Percentiles rank a stretch among this genome's conserved stretches.
Conservation (phyloP, 164 flowering plant genomes). For the Aristolochia fimbriata region DNA sequence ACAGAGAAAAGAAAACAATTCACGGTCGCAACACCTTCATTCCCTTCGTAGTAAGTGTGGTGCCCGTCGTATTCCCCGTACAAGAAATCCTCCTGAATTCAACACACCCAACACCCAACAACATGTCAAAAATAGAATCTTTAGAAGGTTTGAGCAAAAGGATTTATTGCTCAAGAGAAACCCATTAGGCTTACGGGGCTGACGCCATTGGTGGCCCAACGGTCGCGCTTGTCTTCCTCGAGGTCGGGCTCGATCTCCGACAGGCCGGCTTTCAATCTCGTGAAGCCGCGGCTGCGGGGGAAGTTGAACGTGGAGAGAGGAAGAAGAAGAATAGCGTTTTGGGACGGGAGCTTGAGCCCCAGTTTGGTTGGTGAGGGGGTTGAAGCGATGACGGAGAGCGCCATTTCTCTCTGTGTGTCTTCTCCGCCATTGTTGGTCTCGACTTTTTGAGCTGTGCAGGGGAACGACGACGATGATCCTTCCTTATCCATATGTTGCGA, state of each 20-base stretch:
- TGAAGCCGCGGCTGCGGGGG: neutral
- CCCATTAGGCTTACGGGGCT: slow-evolving; percentile 23
- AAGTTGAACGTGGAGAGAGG: neutral
- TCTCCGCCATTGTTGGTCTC: too few species aligned
- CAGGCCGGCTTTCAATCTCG: slow-evolving; percentile 52
- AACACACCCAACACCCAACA: neutral
- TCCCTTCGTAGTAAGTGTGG: slow-evolving; percentile 67
- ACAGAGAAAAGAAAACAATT: too few species aligned
- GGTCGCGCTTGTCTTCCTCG: slow-evolving; percentile 60
- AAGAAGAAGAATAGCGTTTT: too few species aligned
- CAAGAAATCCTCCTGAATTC: slow-evolving; percentile 69
- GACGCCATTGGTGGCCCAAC: slow-evolving; percentile 54
- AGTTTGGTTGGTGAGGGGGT: too few species aligned
- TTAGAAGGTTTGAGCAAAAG: neutral
- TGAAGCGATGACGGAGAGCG: too few species aligned
- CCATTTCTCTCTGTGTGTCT: too few species aligned
- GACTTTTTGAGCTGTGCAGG: too few species aligned
- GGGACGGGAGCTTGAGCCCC: too few species aligned
- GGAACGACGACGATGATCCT: too few species aligned
- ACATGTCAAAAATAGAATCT: neutral
- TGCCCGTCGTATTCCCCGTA: slow-evolving; percentile 77
- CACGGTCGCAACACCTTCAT: slow-evolving; percentile 26
- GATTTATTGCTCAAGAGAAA: neutral
- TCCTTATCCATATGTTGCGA: too few species aligned
- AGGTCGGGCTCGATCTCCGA: slow-evolving; percentile 77